A percentile compares a stretch with the other conserved stretches of the same genome.
These are phyloP conservation scores for Colletotrichum simmondsii DNA, from an alignment of 2,329 filamentous ascomycete genomes.

Conservation along the genomic window DNA sequence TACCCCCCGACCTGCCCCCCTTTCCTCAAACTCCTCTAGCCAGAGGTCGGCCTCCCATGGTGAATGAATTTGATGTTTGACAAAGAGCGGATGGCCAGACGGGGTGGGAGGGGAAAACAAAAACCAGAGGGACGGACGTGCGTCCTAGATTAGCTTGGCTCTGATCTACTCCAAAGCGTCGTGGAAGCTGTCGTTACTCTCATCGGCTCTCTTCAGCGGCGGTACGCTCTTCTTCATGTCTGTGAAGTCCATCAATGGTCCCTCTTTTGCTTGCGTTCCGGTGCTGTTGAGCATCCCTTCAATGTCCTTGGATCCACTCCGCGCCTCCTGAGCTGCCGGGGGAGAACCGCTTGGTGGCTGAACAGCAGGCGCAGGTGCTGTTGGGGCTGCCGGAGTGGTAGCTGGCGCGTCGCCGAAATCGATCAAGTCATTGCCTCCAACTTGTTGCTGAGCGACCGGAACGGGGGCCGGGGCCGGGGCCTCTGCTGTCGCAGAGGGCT, in stretches of 20 bases:
- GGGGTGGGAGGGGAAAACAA: neutral
- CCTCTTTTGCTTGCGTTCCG: slow-evolving; percentile 54
- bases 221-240: slow-evolving; percentile 58
- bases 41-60: slow-evolving; percentile 23
- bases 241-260: slow-evolving; percentile 67
- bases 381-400: slow-evolving; percentile 7
- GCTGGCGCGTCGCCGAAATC: slow-evolving; percentile 57
- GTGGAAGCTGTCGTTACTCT: slow-evolving; percentile 50
- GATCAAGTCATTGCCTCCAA: slow-evolving; percentile 57
- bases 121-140: neutral
- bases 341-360: neutral
- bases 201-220: slow-evolving; percentile 46
- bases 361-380: slow-evolving; percentile 13
- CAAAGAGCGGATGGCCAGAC: neutral
- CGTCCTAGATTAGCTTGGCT: slow-evolving; percentile 16
- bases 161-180: slow-evolving; percentile 46
- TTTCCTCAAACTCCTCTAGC: neutral
- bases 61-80: slow-evolving; percentile 23
- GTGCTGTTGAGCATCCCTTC: slow-evolving; percentile 57
- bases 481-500: slow-evolving; percentile 27
- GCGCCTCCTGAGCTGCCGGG: neutral
- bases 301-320: slow-evolving; percentile 48
- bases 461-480: slow-evolving; percentile 17
- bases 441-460: slow-evolving; percentile 40
- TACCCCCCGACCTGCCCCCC: neutral